phyloP scores from a whole-genome alignment of 1,139 yeast species.

The Yamadazyma dendronema region DNA sequence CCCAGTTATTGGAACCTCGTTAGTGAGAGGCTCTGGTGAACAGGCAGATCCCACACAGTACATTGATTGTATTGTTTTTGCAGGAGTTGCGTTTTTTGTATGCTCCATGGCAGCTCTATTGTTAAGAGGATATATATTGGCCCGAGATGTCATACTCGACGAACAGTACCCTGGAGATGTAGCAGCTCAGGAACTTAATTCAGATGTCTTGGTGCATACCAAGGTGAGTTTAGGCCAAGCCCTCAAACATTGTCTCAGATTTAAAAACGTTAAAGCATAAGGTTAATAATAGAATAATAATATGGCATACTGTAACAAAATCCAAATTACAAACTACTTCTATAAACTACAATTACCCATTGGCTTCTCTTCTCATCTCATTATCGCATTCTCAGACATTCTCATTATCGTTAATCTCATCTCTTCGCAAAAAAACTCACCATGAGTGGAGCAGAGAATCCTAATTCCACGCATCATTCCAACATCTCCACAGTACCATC shows the following conservation, averaged over 20 bases:
- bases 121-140: slow-evolving; percentile 49
- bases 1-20: slow-evolving; percentile 52
- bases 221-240: slow-evolving; percentile 6
- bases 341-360: too few species aligned
- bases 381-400: too few species aligned
- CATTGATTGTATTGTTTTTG: slow-evolving; percentile 49
- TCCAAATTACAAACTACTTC: too few species aligned
- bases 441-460: too few species aligned
- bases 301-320: background rate
- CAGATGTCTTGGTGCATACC: slow-evolving; percentile 5
- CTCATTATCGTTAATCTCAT: too few species aligned
- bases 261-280: slow-evolving; percentile 5
- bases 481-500: too few species aligned
- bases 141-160: slow-evolving; percentile 35
- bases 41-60: slow-evolving; percentile 47
- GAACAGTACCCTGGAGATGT: slow-evolving; percentile 14
- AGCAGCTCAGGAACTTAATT: slow-evolving; percentile 14
- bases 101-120: slow-evolving; percentile 37
- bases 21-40: slow-evolving; percentile 34
- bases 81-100: slow-evolving; percentile 49
- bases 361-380: too few species aligned
- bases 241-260: slow-evolving; percentile 3
- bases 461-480: too few species aligned
- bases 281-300: background rate
- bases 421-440: too few species aligned